Evolutionary conservation across 495 filamentous ascomycete species (phyloP), one percentile per base, ranked within the genome.

Genomic region (Chaetomium cochliodes): DNA sequence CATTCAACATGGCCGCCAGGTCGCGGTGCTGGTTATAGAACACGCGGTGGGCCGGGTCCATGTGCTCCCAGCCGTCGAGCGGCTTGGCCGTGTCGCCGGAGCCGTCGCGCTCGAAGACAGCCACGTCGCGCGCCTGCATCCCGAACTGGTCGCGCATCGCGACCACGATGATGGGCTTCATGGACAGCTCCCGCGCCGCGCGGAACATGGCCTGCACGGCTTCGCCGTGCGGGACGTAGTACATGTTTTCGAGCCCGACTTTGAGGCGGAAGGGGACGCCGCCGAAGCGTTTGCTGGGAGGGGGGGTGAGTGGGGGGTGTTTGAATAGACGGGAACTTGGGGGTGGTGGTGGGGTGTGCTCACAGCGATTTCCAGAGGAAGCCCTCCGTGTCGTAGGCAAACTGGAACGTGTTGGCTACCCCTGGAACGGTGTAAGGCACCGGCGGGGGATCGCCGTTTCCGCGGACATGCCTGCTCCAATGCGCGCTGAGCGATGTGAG

Each of bases 341-440:
- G n/a, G n/a, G n/a, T n/a, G n/a, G n/a, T n/a, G n/a, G 9, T 3
- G 46, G 5, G n/a, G n/a, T 42, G 47, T 3, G 54, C 65, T 58
- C 49, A 69, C 63, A 65, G 44, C 26, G 65, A 56, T 15, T 41
- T 37, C 18, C 30, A 6, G 2, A 68, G 16, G 54, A 64, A 69
- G 6, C 58, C 61, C 7, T 64, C 53, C 37, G 64, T 58, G 57
- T 70, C 60, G 30, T 51, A 28, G 23, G 70, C 62, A 20, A 74
- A 73, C 26, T 58, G 46, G 51, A 73, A 5, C 22, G 64, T 64
- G 59, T 72, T 63, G 2, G 64, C 71, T 20, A 73, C 8, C 25
- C 65, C 6, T 9, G 72, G 72, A 30, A 74, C 50, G 13, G 58
- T 49, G 49, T 73, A 74, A 13, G 72, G 72, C 12, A 60, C 65